A percentile compares a stretch with the other conserved stretches of the same genome.
These are phyloP conservation scores for Ophiostoma montium DNA, from an alignment of 2,329 filamentous ascomycete species.

Conservation along the genomic window DNA sequence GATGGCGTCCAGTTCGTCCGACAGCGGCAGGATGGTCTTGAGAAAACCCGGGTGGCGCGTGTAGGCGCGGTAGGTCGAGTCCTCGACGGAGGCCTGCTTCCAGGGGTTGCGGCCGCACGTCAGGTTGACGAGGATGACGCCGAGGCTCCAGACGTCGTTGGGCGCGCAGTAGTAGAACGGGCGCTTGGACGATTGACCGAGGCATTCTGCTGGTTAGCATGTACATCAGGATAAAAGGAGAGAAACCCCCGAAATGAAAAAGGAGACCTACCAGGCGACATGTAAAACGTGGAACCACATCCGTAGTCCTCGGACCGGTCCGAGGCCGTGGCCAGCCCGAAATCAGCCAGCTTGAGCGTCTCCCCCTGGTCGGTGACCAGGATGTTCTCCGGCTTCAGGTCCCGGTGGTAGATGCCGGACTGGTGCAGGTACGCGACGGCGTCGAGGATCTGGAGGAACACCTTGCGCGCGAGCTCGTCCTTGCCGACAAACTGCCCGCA, in stretches of 20 bases:
- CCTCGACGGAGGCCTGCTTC: constrained; percentile 89
- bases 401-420: constrained; percentile 88
- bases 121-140: constrained; percentile 92
- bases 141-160: constrained; percentile 97
- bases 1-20: constrained; percentile 78
- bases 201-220: constrained; percentile 56
- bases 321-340: constrained; percentile 83
- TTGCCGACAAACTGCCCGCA: constrained; percentile 85
- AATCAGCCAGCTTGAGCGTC: constrained; percentile 92
- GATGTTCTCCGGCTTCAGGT: constrained; percentile 97
- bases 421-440: constrained; percentile 92
- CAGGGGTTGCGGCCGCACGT: constrained; percentile 97
- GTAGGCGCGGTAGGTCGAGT: constrained; percentile 89
- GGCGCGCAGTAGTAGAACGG: constrained; percentile 79
- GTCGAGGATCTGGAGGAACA: constrained; percentile 91
- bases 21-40: constrained; percentile 82
- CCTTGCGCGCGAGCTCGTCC: constrained; percentile 71
- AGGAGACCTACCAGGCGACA: constrained; percentile 57
- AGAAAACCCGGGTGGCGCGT: constrained; percentile 75
- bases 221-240: constrained; percentile 3
- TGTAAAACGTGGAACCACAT: constrained; percentile 97
- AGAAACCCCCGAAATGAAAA: neutral
- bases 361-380: constrained; percentile 77
- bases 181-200: constrained; percentile 57
- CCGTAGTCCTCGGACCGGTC: constrained; percentile 83